Evolutionary conservation across 768 basidiomycete species (phyloP), one percentile per base, ranked within the genome.

Genomic region (Pleurotus eryngii): DNA sequence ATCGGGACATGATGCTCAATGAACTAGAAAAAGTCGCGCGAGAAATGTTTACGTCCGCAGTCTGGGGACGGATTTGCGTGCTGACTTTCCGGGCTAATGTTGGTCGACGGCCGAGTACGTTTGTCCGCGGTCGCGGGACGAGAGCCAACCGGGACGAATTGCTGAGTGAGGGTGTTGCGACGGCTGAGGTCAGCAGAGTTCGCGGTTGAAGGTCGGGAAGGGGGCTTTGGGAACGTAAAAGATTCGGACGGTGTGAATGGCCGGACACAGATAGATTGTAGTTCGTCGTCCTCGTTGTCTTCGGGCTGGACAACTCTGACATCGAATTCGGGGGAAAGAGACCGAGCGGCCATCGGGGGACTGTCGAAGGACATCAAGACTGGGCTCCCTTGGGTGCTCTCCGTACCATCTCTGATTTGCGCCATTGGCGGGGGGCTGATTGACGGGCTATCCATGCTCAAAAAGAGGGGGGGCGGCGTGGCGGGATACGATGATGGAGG

Each of bases 381-480:
- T 40, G 51, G 51, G 15, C 51, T 54, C 22, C 51, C 51, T n/a
- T 54, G 51, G 1, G 51, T 54, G 8, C 39, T 54, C 20, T 54
- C 51, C 11, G 39, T 54, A 42, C 65, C 54, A 12, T 78, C 74
- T 11, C 80, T 79, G 48, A 84, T 67, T 65, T 84, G 81, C 11
- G 78, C 83, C 78, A 79, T 81, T 4, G 82, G 80, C 5, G 84
- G 85, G 8, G 81, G 60, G 22, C 51, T 54, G 39, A 54, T 54
- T 11, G 51, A 40, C 4, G 51, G 51, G 39, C 51, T 54, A 12
- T 20, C 51, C n/a, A 54, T 20, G 15, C 17, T 42, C 17, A 40
- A 26, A 14, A 26, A 17, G 12, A 50, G 49, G 3, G 17, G 38
- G 17, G 53, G 53, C 35, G 40, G 62, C 59, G n/a, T 72, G 62